Base-by-base conservation (phyloP, 768 basidiomycete species). In the Trametes maxima region DNA sequence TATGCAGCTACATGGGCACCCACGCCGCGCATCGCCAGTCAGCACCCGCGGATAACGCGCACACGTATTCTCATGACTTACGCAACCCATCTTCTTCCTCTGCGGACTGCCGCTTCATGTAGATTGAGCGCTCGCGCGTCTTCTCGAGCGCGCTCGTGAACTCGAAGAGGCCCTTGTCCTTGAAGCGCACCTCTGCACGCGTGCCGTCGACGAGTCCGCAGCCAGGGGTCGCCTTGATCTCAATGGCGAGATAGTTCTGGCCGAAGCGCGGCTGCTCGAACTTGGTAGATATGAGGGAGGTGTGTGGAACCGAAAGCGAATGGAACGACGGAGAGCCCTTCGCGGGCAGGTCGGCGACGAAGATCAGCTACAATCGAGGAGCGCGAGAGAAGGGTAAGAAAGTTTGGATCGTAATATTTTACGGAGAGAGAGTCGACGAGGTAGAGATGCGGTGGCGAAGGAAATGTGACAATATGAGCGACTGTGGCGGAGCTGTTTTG, bases 241-340 rank as follows among this genome's bases (percentile, higher is more conserved):
- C 83, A 65, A 93, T 79, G 0, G 76, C 70, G 49, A 93, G 78
- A 65, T 82, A 89, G 72, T 93, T 93, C 11, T 82, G 72, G 47
- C 81, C 82, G 57, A 93, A 86, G 10, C 84, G 80, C 4, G 92
- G 92, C 70, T 92, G 91, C 65, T 90, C 85, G 69, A 89, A 92
- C 65, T 79, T 81, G 19, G 89, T 88, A 11, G 84, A 82, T 13
- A 91, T 74, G 60, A 93, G 83, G 0, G 87, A 78, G 36, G 77
- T 80, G 6, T 90, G 77, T 5, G 88, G 90, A 36, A 92, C 69
- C 12, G 79, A 77, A 48, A 84, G 65, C 17, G 82, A 78, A 13
- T 78, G 73, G 64, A 84, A 74, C 36, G 73, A 62, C 47, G 22
- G 52, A 49, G 37, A 50, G 28, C 24, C 59, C 43, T 36, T 64